These are phyloP conservation scores for Colletotrichum musae DNA, from an alignment of 2,329 filamentous ascomycete genomes.

Conservation along the genomic window DNA sequence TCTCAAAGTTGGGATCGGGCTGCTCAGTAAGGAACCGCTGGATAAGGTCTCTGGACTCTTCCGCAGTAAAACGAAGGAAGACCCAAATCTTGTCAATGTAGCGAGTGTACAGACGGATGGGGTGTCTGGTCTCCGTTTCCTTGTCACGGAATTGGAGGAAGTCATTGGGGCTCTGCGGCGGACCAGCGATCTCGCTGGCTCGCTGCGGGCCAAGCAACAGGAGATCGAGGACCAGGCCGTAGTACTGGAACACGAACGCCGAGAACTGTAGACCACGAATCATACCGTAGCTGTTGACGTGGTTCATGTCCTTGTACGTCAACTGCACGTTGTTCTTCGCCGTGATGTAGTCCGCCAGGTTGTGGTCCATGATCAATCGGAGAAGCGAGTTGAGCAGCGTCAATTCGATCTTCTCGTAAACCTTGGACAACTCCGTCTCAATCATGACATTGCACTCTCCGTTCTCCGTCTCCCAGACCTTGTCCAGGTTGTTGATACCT, in stretches of 20 bases:
- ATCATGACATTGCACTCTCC: conserved; percentile 99
- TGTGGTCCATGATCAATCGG: conserved; percentile 98
- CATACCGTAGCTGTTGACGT: conserved; percentile 98
- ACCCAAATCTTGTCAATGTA: conserved; percentile 99
- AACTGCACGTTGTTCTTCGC: conserved; percentile 99
- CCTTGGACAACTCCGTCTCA: conserved; percentile 98
- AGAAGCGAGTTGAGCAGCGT: conserved; percentile 94
- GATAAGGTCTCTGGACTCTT: conserved; percentile 95
- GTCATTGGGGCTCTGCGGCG: conserved; percentile 94
- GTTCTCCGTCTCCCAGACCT: conserved; percentile 93
- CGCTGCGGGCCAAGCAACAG: conserved; percentile 92
- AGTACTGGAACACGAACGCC: conserved; percentile 99
- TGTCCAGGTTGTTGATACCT: conserved; percentile 97
- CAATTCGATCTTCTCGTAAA: conserved; percentile 99
- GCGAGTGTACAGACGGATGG: conserved; percentile 96
- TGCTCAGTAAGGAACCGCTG: conserved; percentile 98
- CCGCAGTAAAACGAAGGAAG: conserved; percentile 92
- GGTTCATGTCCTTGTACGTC: conserved; percentile 99
- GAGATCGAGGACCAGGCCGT: conserved; percentile 94
- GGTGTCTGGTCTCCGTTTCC: conserved; percentile 92
- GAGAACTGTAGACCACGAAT: conserved; percentile 98
- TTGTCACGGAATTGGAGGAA: conserved; percentile 97
- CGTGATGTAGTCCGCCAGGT: conserved; percentile 98
- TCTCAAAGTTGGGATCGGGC: conserved; percentile 98
- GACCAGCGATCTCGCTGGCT: conserved; percentile 97